Percentiles rank a stretch among this genome's conserved stretches.
These are phyloP conservation scores for Amanita exitialis DNA, from an alignment of 768 basidiomycete species.

Conservation along the genomic window DNA sequence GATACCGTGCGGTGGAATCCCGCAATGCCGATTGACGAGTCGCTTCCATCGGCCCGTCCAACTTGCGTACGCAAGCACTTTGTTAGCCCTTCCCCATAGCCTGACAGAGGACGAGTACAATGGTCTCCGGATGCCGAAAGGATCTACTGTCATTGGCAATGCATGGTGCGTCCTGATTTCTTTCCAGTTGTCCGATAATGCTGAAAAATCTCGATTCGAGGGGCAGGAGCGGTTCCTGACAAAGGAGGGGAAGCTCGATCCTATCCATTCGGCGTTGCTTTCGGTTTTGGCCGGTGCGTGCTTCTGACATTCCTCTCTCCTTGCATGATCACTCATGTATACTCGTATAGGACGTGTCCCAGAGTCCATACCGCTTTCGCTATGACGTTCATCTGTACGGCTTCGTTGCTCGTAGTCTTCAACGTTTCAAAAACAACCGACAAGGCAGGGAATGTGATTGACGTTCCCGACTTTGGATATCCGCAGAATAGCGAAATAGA, in stretches of 20 bases:
- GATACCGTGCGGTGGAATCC: conserved; percentile 26
- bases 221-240: conserved; percentile 3
- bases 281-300: conserved; percentile 4
- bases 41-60: background rate
- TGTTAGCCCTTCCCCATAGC: conserved; percentile 21
- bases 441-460: background rate
- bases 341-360: background rate
- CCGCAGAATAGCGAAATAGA: conserved; percentile 99
- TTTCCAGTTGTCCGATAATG: background rate
- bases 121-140: conserved; percentile 35
- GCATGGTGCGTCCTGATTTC: conserved; percentile 17
- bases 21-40: conserved; percentile 19
- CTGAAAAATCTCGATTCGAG: background rate
- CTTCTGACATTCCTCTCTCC: background rate
- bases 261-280: conserved; percentile 1
- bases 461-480: conserved; percentile 77
- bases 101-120: conserved; percentile 29
- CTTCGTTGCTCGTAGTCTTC: conserved; percentile 2
- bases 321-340: background rate
- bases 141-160: conserved; percentile 24
- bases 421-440: conserved; percentile 2
- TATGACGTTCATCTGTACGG: background rate
- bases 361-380: background rate
- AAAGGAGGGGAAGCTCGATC: conserved; percentile 1
- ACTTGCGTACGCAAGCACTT: background rate